A percentile compares a stretch with the other conserved stretches of the same genome.
phyloP scores from a whole-genome alignment of 2,329 filamentous ascomycete genomes.

The Pezicula rhizophila region DNA sequence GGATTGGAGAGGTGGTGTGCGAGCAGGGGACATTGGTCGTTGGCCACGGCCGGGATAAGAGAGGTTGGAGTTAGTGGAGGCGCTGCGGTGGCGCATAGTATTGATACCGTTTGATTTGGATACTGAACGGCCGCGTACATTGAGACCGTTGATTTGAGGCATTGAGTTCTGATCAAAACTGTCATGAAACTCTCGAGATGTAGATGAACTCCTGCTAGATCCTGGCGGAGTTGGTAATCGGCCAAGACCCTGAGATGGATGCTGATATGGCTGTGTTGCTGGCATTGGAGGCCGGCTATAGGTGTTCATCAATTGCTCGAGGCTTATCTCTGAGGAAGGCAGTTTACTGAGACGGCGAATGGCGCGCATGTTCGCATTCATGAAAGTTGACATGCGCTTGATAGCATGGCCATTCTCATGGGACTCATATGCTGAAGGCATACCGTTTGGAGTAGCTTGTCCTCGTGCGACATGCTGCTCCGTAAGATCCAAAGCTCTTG shows the following conservation, averaged over 20 bases:
- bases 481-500: slow-evolving; percentile 29
- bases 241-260: no score
- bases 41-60: neutral
- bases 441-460: slow-evolving; percentile 24
- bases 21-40: slow-evolving; percentile 1
- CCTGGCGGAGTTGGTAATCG: neutral
- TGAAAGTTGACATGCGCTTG: slow-evolving; percentile 38
- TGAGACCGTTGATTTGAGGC: slow-evolving; percentile 3
- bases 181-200: neutral
- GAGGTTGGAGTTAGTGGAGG: slow-evolving; percentile 1
- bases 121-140: slow-evolving; percentile 1
- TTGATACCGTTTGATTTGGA: neutral
- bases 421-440: slow-evolving; percentile 32
- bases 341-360: slow-evolving; percentile 37
- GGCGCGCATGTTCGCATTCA: slow-evolving; percentile 36
- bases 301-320: slow-evolving; percentile 14
- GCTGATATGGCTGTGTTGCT: neutral
- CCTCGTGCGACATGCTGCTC: slow-evolving; percentile 34
- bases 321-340: slow-evolving; percentile 18
- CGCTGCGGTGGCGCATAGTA: neutral
- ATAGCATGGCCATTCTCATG: slow-evolving; percentile 37
- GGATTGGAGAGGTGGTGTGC: neutral
- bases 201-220: neutral
- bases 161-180: neutral
- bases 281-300: slow-evolving; percentile 4